These are phyloP conservation scores for Heracleum sosnowskyi DNA, from an alignment of 129 eudicot species.

Conservation along the genomic window DNA sequence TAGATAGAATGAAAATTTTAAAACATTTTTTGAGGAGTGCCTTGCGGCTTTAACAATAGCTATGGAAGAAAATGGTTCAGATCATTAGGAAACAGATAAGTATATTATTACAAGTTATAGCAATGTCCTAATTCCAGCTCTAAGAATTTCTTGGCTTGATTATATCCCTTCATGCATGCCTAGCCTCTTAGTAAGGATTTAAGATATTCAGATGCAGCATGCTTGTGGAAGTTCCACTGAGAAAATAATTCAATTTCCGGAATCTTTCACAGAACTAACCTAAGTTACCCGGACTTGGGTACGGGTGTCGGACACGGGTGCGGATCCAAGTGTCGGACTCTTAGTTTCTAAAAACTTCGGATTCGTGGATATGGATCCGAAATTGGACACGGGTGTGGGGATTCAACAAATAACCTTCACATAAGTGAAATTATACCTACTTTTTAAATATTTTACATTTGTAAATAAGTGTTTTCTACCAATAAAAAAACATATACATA, in stretches of 20 bases:
- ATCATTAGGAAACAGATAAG: not conserved
- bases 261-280: not conserved
- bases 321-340: too few relatives aligned
- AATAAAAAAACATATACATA: too few relatives aligned
- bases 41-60: not conserved
- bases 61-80: not conserved
- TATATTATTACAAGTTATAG: not conserved
- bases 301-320: too few relatives aligned
- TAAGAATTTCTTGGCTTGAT: not conserved
- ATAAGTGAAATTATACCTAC: too few relatives aligned
- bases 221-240: not conserved
- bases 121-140: not conserved
- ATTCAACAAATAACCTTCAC: too few relatives aligned
- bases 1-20: too few relatives aligned
- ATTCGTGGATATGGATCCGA: too few relatives aligned
- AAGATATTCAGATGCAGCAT: not conserved
- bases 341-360: too few relatives aligned
- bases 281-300: too few relatives aligned
- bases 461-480: too few relatives aligned
- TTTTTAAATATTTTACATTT: too few relatives aligned
- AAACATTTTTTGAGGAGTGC: not conserved
- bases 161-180: not conserved
- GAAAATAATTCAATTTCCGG: not conserved
- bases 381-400: too few relatives aligned
- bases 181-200: not conserved